phyloP scores from a whole-genome alignment of 2,329 filamentous ascomycete species.

The Tolypocladium album region DNA sequence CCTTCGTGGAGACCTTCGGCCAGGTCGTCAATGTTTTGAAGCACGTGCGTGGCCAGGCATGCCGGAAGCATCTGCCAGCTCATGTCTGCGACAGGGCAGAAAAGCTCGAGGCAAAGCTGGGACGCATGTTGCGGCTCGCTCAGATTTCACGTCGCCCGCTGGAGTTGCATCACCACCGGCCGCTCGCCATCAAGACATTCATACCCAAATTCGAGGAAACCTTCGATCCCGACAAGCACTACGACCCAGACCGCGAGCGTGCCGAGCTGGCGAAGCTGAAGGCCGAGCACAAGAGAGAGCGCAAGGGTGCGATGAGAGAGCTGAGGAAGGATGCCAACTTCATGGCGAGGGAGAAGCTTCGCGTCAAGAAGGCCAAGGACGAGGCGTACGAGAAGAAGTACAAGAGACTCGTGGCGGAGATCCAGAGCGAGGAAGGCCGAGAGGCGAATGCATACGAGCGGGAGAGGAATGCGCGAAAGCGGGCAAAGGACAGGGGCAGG shows the following conservation, averaged over 20 bases:
- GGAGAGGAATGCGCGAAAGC: conserved; percentile 68
- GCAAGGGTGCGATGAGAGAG: conserved; percentile 89
- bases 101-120: conserved; percentile 34
- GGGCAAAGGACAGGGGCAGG: conserved; percentile 44
- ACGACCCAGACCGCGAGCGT: conserved; percentile 88
- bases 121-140: conserved; percentile 48
- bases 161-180: conserved; percentile 78
- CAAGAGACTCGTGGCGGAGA: conserved; percentile 82
- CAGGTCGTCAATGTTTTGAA: conserved; percentile 49
- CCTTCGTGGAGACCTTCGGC: conserved; percentile 70
- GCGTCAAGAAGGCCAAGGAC: conserved; percentile 88
- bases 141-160: conserved; percentile 64
- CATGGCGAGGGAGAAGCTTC: conserved; percentile 79
- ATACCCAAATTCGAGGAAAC: conserved; percentile 94
- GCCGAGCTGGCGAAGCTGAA: conserved; percentile 75
- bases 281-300: conserved; percentile 88
- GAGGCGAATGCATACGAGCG: conserved; percentile 84
- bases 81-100: conserved; percentile 27
- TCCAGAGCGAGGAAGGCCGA: conserved; percentile 83
- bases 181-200: conserved; percentile 75
- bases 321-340: conserved; percentile 92
- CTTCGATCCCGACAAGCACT: conserved; percentile 92
- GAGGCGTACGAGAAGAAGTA: conserved; percentile 95
- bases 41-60: conserved; percentile 46
- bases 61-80: conserved; percentile 37